Base-by-base conservation (phyloP, 169 alveolate species). In the Eimeria necatrix region DNA sequence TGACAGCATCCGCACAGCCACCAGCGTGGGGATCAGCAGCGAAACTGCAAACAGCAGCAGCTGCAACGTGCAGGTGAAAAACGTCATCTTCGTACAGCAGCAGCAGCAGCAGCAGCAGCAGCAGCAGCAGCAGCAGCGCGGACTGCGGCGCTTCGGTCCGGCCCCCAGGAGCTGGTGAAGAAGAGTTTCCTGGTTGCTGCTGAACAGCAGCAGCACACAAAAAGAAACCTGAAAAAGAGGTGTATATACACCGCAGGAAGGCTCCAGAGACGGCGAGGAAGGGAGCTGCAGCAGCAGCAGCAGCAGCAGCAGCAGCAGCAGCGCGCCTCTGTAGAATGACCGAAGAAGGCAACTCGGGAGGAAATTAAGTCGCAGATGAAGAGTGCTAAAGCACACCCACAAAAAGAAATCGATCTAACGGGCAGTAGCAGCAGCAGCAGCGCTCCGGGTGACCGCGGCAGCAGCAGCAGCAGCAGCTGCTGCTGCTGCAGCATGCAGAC, bases 281-380 rank as follows among this genome's bases (percentile, higher is more conserved):
- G 49, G 83, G 51, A 32, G 83, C 51, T n/a, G 83, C 83, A 7
- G 51, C 83, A 5, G 83, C 83, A 71, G 83, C 83, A 71, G 83
- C 83, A 71, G 53, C 83, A 24, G 53, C 46, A 22, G 51, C 83
- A 10, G 73, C 73, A 5, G 73, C n/a, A 61, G 73, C 73, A 14
- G 73, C 73, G 73, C 68, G 3, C 3, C 68, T 56, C 68, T 56
- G 18, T 56, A 56, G 68, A 56, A 56, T 18, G 18, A 56, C 22
- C 22, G 18, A 56, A 56, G 68, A 56, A 56, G 68, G 18, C 18
- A 56, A 14, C 18, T n/a, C n/a, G n/a, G n/a, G n/a, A n/a, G n/a
- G n/a, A n/a, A n/a, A n/a, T n/a, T n/a, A n/a, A n/a, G n/a, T n/a
- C n/a, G n/a, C 10, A 56, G 0, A 18, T 56, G 18, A 56, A 12